A percentile compares a stretch with the other conserved stretches of the same genome.
phyloP scores from a whole-genome alignment of 2,329 filamentous ascomycete genomes.

The Hymenoscyphus occultus region DNA sequence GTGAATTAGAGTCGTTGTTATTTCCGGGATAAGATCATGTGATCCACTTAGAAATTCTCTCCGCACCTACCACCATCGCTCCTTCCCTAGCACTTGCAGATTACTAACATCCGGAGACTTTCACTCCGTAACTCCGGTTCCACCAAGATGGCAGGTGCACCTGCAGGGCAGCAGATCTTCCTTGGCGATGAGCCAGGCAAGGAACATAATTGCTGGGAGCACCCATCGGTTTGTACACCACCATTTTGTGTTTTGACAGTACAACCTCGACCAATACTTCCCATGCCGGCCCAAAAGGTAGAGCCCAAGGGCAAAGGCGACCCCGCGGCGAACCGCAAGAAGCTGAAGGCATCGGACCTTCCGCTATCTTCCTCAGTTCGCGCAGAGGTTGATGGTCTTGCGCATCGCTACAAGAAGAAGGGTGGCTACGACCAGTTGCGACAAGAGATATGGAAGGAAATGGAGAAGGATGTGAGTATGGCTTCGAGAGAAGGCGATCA shows the following conservation, averaged over 20 bases:
- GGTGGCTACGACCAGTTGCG: conserved; percentile 77
- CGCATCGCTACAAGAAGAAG: conserved; percentile 84
- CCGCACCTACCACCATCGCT: too few species aligned
- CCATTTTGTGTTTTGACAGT: not conserved
- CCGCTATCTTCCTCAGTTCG: conserved; percentile 71
- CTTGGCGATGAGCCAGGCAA: not conserved
- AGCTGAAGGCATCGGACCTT: conserved; percentile 71
- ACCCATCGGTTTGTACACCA: not conserved
- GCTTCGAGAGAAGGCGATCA: not conserved
- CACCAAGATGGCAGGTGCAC: not conserved
- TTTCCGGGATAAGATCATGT: too few species aligned
- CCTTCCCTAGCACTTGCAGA: too few species aligned
- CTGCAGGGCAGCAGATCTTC: not conserved
- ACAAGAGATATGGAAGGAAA: conserved; percentile 74
- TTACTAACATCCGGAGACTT: not conserved
- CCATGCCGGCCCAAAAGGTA: conserved; percentile 15
- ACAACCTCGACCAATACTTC: not conserved
- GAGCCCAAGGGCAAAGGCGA: conserved; percentile 6
- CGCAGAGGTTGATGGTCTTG: conserved; percentile 68
- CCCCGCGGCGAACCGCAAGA: conserved; percentile 37
- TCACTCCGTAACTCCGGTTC: not conserved
- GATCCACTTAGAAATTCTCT: too few species aligned
- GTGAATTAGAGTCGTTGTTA: too few species aligned
- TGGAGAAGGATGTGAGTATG: conserved; percentile 60
- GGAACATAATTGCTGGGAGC: not conserved